Evolutionary conservation across 2,329 filamentous ascomycete species (phyloP).

Genomic region (Geosmithia morbida): DNA sequence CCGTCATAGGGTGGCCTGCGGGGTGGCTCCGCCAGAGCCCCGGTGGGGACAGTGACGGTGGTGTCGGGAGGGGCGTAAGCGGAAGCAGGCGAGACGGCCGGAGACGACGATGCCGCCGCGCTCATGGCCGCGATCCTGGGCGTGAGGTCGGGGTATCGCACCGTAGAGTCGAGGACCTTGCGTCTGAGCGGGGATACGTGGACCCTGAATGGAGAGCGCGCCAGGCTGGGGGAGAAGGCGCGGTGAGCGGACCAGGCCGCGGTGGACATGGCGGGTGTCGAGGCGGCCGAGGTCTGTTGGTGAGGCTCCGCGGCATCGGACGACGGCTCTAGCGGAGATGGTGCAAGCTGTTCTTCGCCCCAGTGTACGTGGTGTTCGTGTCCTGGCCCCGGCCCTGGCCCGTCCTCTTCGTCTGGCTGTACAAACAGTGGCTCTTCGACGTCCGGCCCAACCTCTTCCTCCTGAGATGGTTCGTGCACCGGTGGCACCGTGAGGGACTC

Average conservation of each 20-base stretch:
- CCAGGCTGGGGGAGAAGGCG: constrained; percentile 7
- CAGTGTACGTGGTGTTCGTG: no score
- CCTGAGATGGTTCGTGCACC: neutral
- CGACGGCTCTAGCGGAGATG: neutral
- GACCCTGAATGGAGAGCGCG: constrained; percentile 19
- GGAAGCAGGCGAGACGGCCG: no score
- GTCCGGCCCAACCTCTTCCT: constrained; percentile 1
- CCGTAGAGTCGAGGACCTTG: neutral
- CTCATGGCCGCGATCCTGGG: neutral
- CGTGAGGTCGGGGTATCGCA: neutral
- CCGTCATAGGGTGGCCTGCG: constrained; percentile 7
- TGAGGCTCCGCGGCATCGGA: neutral
- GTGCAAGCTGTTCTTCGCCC: no score
- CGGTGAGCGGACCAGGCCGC: neutral
- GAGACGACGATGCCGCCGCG: constrained; percentile 1
- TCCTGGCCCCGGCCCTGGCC: neutral
- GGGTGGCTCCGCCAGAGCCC: neutral
- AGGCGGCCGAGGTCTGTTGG: neutral
- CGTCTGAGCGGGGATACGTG: constrained; percentile 3
- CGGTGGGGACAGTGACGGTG: constrained; percentile 1
- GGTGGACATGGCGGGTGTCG: neutral
- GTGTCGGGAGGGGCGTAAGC: neutral
- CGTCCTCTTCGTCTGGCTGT: neutral
- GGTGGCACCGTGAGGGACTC: neutral
- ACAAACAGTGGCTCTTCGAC: neutral